Evolutionary conservation across 2,329 filamentous ascomycete species (phyloP).

Genomic region (Trichophyton rubrum): DNA sequence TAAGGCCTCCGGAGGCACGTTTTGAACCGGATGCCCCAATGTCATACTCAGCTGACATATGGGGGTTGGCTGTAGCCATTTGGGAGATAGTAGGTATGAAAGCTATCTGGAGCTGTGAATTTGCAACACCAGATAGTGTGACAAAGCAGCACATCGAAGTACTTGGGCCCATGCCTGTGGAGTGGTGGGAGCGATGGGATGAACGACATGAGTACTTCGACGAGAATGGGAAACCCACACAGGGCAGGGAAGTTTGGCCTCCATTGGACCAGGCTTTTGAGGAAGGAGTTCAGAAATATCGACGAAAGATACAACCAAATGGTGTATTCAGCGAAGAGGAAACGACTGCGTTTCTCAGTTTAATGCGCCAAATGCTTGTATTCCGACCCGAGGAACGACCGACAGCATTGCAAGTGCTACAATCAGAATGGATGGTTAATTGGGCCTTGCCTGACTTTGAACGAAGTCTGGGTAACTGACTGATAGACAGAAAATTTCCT

Average conservation of each 20-base stretch:
- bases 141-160: slow-evolving; percentile 13
- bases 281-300: slow-evolving; percentile 11
- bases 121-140: slow-evolving; percentile 6
- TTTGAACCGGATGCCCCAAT: slow-evolving; percentile 16
- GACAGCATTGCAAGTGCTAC: slow-evolving; percentile 8
- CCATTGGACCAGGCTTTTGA: slow-evolving; percentile 15
- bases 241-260: slow-evolving; percentile 13
- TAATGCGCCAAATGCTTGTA: slow-evolving; percentile 11
- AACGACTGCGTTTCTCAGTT: slow-evolving; percentile 7
- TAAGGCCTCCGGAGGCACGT: slow-evolving; percentile 17
- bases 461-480: background rate
- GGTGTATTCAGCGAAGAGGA: slow-evolving; percentile 11
- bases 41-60: slow-evolving; percentile 19
- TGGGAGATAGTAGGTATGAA: slow-evolving; percentile 22
- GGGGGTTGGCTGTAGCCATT: slow-evolving; percentile 18
- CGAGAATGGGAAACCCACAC: slow-evolving; percentile 8
- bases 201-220: slow-evolving; percentile 13
- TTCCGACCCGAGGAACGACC: slow-evolving; percentile 9
- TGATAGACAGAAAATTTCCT: too few species aligned
- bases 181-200: slow-evolving; percentile 16
- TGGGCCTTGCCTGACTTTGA: slow-evolving; percentile 11
- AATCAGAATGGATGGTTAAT: slow-evolving; percentile 13
- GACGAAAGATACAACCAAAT: slow-evolving; percentile 8
- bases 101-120: slow-evolving; percentile 12
- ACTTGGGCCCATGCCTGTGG: slow-evolving; percentile 13